Base-by-base conservation (phyloP, 768 basidiomycete species). In the Boletus pseudopeckii region DNA sequence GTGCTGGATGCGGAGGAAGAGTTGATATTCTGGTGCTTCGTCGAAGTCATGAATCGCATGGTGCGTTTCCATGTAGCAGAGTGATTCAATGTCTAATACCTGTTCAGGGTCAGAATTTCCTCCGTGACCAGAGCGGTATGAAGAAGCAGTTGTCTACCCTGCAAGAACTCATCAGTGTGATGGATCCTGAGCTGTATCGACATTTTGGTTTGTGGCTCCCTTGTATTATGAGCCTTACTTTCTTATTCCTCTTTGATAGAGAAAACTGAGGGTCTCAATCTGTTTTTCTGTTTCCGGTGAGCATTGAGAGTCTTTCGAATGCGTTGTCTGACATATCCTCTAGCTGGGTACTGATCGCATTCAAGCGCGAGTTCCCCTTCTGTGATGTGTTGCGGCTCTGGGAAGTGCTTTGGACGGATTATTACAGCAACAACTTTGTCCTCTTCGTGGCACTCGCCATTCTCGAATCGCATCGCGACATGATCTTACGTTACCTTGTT, bases 241-340 rank as follows among this genome's bases (percentile, higher is more conserved):
- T 17, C 45, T 56, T 52, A 55, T 39, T 20, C 4, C 14, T 28
- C 18, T 33, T 53, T 17, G 55, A 78, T 78, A 92, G 84, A 98
- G 81, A 84, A 90, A 66, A 80, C 85, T 1, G 95, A 95, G 56
- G 87, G 83, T 2, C 77, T 98, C 56, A 98, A 98, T 71, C 71
- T 98, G 28, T 98, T 98, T 78, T 98, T 98, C 77, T 98, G 94
- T 71, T 99, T 98, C 82, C 84, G 96, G 83, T 95, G 76, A 63
- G 81, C 67, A 18, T 44, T n/a, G 30, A 44, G 6, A 7, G 9
- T 24, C 18, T 32, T 10, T 38, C 26, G 5, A 13, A 4, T 24
- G 39, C 15, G 44, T 33, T 13, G 30, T 38, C 20, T 59, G 32
- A 64, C 24, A 4, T 36, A 24, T 42, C 38, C 50, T 18, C 34